A percentile compares a stretch with the other conserved stretches of the same genome.
Evolutionary conservation across 192 early-diverging fungal genomes (phyloP).

Genomic region (Coemansia sp.): DNA sequence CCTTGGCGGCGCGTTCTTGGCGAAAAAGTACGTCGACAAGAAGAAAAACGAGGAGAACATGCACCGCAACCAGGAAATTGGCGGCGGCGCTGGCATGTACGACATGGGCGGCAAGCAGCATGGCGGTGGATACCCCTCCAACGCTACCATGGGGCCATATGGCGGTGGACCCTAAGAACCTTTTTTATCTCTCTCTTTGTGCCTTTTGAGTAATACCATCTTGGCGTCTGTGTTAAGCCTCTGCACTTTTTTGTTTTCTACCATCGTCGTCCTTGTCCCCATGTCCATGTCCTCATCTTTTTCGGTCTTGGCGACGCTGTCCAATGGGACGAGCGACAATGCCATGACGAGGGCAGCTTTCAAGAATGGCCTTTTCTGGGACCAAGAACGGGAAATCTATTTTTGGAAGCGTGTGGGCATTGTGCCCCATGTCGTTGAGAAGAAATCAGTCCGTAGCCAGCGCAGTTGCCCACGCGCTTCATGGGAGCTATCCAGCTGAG

Average conservation of each 20-base stretch:
- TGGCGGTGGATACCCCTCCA: constrained; percentile 5
- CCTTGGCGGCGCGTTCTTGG: constrained; percentile 5
- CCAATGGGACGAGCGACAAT: not conserved
- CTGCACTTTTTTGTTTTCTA: not conserved
- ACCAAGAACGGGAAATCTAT: not conserved
- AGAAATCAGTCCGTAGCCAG: constrained; percentile 3
- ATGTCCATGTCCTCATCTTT: not conserved
- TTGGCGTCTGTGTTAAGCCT: not conserved
- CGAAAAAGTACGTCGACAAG: constrained; percentile 26
- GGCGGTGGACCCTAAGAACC: not conserved
- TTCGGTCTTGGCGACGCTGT: not conserved
- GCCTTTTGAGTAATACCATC: not conserved
- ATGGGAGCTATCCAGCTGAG: not conserved
- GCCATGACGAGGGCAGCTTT: not conserved
- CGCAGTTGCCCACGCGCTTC: not conserved
- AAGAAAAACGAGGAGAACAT: constrained; percentile 14
- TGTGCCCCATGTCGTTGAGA: not conserved
- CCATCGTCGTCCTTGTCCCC: not conserved
- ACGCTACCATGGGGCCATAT: constrained; percentile 5
- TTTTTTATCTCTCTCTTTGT: constrained; percentile 1
- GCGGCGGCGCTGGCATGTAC: constrained; percentile 6
- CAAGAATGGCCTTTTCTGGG: not conserved
- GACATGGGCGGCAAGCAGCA: constrained; percentile 13
- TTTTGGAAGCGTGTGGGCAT: not conserved
- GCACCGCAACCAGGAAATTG: constrained; percentile 14